Percentiles rank a stretch among this genome's conserved stretches.
phyloP scores from a whole-genome alignment of 2,329 filamentous ascomycete species.

The Teratosphaeria epicoccoides region DNA sequence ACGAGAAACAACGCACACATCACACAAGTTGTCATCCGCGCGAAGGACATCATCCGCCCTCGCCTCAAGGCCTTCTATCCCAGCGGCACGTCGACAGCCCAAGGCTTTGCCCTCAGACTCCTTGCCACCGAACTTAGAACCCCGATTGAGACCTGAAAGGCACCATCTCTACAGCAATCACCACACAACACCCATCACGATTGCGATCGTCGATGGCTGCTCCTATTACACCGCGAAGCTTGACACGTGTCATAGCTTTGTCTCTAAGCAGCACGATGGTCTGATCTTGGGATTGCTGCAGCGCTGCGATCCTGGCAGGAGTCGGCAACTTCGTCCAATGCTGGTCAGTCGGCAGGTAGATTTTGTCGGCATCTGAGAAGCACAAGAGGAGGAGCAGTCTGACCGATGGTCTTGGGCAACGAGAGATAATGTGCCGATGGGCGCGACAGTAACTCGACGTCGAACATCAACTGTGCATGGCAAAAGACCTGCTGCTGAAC shows the following conservation, averaged over 20 bases:
- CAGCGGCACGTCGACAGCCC: conserved; percentile 37
- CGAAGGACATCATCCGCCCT: conserved; percentile 55
- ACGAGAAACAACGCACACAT: conserved; percentile 56
- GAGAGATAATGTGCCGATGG: conserved; percentile 52
- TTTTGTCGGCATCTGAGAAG: conserved; percentile 7
- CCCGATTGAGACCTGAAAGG: conserved; percentile 42
- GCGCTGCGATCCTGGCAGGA: conserved; percentile 50
- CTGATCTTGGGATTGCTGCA: conserved; percentile 55
- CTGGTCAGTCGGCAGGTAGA: conserved; percentile 45
- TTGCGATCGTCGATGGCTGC: conserved; percentile 58
- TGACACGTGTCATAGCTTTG: conserved; percentile 64
- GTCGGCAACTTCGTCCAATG: conserved; percentile 59
- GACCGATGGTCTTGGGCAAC: conserved; percentile 40
- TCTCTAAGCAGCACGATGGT: conserved; percentile 61
- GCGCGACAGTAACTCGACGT: conserved; percentile 32
- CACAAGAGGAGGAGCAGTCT: conserved; percentile 7
- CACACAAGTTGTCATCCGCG: conserved; percentile 53
- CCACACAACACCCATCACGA: conserved; percentile 41
- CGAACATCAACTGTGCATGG: conserved; percentile 2
- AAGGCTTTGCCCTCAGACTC: conserved; percentile 45
- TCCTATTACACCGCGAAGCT: conserved; percentile 47
- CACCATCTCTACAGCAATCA: conserved; percentile 37
- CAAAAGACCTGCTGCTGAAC: conserved; percentile 6
- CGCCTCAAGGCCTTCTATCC: conserved; percentile 27
- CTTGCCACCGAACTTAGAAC: conserved; percentile 49